A percentile compares a stretch with the other conserved stretches of the same genome.
These are phyloP conservation scores for Arthromyces matolae DNA, from an alignment of 768 basidiomycete species.

Conservation along the genomic window DNA sequence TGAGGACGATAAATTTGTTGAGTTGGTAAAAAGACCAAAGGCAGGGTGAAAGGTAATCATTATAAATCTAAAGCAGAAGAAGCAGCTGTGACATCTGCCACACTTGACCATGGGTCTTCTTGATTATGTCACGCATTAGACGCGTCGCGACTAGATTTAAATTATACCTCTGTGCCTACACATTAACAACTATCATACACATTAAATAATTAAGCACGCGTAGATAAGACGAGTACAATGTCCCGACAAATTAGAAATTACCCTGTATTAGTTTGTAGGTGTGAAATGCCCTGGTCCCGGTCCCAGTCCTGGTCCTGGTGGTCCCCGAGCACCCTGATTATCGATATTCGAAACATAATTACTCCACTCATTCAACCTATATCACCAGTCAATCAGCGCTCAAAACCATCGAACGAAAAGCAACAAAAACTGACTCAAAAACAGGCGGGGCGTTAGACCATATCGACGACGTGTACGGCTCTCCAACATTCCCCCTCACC, in stretches of 20 bases:
- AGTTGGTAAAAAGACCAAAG: too few species aligned
- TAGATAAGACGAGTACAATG: background rate
- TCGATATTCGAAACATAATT: conserved; percentile 36
- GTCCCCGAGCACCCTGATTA: conserved; percentile 10
- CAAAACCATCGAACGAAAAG: background rate
- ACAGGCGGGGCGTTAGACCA: conserved; percentile 62
- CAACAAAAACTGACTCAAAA: conserved; percentile 49
- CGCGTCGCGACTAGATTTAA: too few species aligned
- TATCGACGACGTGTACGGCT: conserved; percentile 59
- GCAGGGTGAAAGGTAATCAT: too few species aligned
- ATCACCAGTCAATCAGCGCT: background rate
- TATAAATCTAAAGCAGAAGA: too few species aligned
- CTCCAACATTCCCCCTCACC: conserved; percentile 18
- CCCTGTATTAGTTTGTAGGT: conserved; percentile 1
- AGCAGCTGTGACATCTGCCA: too few species aligned
- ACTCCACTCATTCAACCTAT: conserved; percentile 42
- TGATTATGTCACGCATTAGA: too few species aligned
- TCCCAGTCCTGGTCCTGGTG: too few species aligned
- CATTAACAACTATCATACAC: too few species aligned
- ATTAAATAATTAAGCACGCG: background rate
- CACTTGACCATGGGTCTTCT: too few species aligned
- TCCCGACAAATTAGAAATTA: too few species aligned
- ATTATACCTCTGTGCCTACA: too few species aligned
- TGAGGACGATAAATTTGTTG: too few species aligned
- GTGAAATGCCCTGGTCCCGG: conserved; percentile 1